Conservation (phyloP, 805 yeast genomes). For the Cyberlindnera mrakii region DNA sequence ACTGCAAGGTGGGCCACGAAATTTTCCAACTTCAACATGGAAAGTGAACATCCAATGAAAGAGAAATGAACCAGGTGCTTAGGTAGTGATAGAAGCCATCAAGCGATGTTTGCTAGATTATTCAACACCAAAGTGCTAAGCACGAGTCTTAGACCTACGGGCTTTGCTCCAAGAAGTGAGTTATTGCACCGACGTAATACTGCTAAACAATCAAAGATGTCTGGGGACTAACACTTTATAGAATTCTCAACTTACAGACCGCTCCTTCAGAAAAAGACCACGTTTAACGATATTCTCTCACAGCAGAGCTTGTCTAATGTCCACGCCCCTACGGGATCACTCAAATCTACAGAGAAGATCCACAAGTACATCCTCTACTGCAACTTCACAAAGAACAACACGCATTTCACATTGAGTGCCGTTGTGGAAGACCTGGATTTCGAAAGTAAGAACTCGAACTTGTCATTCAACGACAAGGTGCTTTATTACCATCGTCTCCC, state of each 20-base stretch:
- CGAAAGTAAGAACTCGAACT: slow-evolving; percentile 46
- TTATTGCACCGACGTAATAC: not conserved
- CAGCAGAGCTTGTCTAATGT: slow-evolving; percentile 7
- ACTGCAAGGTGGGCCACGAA: too few species aligned
- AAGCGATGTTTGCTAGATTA: slow-evolving; percentile 7
- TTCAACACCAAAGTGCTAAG: slow-evolving; percentile 1
- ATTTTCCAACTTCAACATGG: too few species aligned
- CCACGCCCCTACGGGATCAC: slow-evolving; percentile 5
- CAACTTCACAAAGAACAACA: slow-evolving; percentile 74
- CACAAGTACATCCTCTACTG: slow-evolving; percentile 74
- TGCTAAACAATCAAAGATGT: too few species aligned
- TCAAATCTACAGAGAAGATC: slow-evolving; percentile 22
- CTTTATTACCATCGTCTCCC: slow-evolving; percentile 75
- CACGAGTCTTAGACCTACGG: slow-evolving; percentile 2
- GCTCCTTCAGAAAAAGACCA: not conserved
- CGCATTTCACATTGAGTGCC: slow-evolving; percentile 69
- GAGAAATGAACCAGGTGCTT: not conserved
- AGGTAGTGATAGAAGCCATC: not conserved
- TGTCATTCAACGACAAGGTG: slow-evolving; percentile 62
- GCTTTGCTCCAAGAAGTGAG: slow-evolving; percentile 7
- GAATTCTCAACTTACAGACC: not conserved
- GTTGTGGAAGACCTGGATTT: slow-evolving; percentile 60
- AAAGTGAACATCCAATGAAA: too few species aligned
- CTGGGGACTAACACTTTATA: slow-evolving; percentile 3
- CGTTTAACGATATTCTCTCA: not conserved